Percentiles rank a stretch among this genome's conserved stretches.
Evolutionary conservation across 2,329 filamentous ascomycete genomes (phyloP).

Genomic region (Colletotrichum coccodes): DNA sequence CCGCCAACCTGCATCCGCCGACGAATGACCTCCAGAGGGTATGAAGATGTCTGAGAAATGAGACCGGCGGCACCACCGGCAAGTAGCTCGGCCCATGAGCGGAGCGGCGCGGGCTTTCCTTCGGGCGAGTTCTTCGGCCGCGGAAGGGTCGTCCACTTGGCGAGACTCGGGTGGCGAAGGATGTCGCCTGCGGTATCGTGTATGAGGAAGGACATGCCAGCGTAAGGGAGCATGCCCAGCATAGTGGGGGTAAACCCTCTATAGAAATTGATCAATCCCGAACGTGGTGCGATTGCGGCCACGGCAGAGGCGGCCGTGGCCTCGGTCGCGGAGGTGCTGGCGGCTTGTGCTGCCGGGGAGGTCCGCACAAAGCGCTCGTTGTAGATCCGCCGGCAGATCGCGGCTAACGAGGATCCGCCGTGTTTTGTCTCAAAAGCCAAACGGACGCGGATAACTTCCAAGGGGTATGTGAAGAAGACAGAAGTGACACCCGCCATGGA

Average conservation of each 20-base stretch:
- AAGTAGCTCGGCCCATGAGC: constrained; percentile 86
- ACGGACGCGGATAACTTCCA: constrained; percentile 92
- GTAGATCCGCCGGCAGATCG: constrained; percentile 89
- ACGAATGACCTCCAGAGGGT: constrained; percentile 92
- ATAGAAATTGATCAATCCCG: constrained; percentile 90
- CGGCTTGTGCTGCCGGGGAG: constrained; percentile 40
- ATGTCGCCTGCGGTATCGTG: constrained; percentile 92
- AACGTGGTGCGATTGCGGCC: constrained; percentile 63
- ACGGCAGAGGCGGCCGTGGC: constrained; percentile 54
- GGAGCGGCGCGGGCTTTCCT: constrained; percentile 77
- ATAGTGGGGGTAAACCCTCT: constrained; percentile 91
- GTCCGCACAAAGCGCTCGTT: constrained; percentile 69
- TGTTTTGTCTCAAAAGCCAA: constrained; percentile 94
- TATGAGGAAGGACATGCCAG: constrained; percentile 93
- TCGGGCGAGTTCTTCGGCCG: constrained; percentile 62
- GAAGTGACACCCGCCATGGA: constrained; percentile 85
- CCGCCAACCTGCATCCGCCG: constrained; percentile 96
- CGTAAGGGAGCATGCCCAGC: constrained; percentile 95
- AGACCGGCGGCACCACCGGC: constrained; percentile 88
- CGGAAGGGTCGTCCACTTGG: constrained; percentile 80
- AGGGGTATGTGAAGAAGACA: constrained; percentile 95
- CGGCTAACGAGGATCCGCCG: constrained; percentile 74
- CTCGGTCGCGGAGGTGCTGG: constrained; percentile 53
- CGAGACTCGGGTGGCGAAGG: constrained; percentile 75
- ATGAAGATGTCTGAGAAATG: constrained; percentile 90